Conservation (phyloP, 495 filamentous ascomycete genomes). For the Clavariopsis aquatica region DNA sequence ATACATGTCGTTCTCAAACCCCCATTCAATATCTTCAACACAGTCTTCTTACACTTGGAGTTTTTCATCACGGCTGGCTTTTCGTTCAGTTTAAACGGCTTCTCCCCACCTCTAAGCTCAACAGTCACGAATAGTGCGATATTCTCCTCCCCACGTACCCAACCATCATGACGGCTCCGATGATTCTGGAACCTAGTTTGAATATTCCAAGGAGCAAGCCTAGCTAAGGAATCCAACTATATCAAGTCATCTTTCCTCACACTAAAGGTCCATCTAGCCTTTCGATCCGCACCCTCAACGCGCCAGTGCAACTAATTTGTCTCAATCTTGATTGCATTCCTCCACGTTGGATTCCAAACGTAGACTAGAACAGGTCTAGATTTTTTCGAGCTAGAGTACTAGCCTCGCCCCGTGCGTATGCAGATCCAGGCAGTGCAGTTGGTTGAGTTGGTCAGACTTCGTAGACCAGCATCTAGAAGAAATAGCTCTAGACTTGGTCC, state of each 20-base stretch:
- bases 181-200: slow-evolving; percentile 13
- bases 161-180: not conserved
- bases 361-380: not conserved
- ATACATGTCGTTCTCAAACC: too few species aligned
- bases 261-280: slow-evolving; percentile 18
- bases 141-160: slow-evolving; percentile 20
- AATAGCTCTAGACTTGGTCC: too few species aligned
- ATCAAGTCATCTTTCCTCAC: slow-evolving; percentile 27
- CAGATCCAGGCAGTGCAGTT: not conserved
- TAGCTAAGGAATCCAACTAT: slow-evolving; percentile 20
- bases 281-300: slow-evolving; percentile 14
- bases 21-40: too few species aligned
- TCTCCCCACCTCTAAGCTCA: slow-evolving; percentile 2
- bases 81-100: too few species aligned
- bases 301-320: slow-evolving; percentile 17
- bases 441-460: slow-evolving; percentile 11
- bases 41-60: too few species aligned
- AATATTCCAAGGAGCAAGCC: slow-evolving; percentile 20
- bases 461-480: too few species aligned
- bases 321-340: not conserved
- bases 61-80: too few species aligned
- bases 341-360: slow-evolving; percentile 18
- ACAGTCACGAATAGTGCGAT: slow-evolving; percentile 8
- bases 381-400: too few species aligned
- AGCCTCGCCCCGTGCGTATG: too few species aligned